Evolutionary conservation across 306 rosid species (phyloP).

Genomic region (Citrullus mucosospermus): DNA sequence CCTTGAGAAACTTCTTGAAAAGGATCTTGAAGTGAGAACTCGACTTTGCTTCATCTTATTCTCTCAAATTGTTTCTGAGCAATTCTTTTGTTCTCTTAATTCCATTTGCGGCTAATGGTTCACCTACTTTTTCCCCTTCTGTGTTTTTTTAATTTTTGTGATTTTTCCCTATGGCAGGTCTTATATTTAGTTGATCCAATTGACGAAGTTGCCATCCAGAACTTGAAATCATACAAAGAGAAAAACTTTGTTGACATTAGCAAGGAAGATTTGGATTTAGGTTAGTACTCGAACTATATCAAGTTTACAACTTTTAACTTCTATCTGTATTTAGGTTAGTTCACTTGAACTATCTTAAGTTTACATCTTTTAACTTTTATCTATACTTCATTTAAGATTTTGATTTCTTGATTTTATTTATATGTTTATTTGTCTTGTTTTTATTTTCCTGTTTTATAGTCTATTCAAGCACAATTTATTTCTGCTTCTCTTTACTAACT

Average conservation of each 20-base stretch:
- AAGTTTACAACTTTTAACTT: not conserved
- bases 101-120: not conserved
- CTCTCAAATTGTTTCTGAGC: not conserved
- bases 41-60: not conserved
- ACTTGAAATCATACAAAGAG: conserved; percentile 81
- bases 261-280: conserved; percentile 95
- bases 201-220: conserved; percentile 91
- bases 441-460: not conserved
- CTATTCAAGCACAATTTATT: not conserved
- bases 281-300: conserved; percentile 22
- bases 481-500: not conserved
- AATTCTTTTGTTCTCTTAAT: not conserved
- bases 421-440: too few species aligned
- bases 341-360: not conserved
- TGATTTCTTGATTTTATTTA: too few species aligned
- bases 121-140: not conserved
- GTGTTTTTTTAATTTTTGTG: not conserved
- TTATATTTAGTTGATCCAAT: conserved; percentile 90
- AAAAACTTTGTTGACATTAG: conserved; percentile 88
- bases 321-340: conserved; percentile 68
- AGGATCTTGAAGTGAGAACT: conserved; percentile 61
- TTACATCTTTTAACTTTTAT: not conserved
- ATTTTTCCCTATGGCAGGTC: conserved; percentile 34
- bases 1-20: conserved; percentile 75
- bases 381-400: not conserved